Evolutionary conservation across 2,329 filamentous ascomycete species (phyloP).

Genomic region (Periconia sp.): DNA sequence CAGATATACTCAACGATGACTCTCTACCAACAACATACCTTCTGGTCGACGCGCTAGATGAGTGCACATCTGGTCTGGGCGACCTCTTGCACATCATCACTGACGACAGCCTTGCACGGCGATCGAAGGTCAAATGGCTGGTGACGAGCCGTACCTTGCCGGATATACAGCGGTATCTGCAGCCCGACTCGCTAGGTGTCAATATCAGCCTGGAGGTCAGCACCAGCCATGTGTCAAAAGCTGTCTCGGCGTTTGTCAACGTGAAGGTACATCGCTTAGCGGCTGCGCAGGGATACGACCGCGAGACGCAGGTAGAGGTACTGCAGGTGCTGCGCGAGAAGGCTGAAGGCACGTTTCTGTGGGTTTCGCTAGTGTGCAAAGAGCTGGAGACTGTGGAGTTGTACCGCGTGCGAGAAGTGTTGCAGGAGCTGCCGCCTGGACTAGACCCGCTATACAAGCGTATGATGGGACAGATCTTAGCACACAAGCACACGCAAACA

Average conservation of each 20-base stretch:
- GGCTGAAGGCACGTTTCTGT: slow-evolving; percentile 27
- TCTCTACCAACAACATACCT: neutral
- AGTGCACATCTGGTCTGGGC: slow-evolving; percentile 4
- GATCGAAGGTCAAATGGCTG: neutral
- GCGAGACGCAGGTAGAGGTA: slow-evolving; percentile 20
- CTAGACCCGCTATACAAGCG: slow-evolving; percentile 46
- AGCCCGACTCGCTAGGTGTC: neutral
- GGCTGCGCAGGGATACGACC: neutral
- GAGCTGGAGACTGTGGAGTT: slow-evolving; percentile 28
- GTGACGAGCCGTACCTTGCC: slow-evolving; percentile 42
- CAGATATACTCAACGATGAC: neutral
- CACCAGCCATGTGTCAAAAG: slow-evolving; percentile 32
- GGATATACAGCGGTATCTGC: slow-evolving; percentile 41
- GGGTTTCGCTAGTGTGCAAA: slow-evolving; percentile 35
- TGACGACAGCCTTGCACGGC: neutral
- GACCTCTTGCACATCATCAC: slow-evolving; percentile 10
- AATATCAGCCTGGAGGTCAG: slow-evolving; percentile 44
- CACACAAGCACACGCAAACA: neutral
- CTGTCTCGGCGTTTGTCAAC: slow-evolving; percentile 47
- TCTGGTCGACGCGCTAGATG: slow-evolving; percentile 4
- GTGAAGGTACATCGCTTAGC: slow-evolving; percentile 30
- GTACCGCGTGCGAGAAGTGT: slow-evolving; percentile 13
- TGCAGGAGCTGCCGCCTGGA: slow-evolving; percentile 41
- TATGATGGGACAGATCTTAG: slow-evolving; percentile 40
- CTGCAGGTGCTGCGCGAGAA: slow-evolving; percentile 25